phyloP scores from a whole-genome alignment of 2,329 filamentous ascomycete species.

The Calonectria hawksworthii region DNA sequence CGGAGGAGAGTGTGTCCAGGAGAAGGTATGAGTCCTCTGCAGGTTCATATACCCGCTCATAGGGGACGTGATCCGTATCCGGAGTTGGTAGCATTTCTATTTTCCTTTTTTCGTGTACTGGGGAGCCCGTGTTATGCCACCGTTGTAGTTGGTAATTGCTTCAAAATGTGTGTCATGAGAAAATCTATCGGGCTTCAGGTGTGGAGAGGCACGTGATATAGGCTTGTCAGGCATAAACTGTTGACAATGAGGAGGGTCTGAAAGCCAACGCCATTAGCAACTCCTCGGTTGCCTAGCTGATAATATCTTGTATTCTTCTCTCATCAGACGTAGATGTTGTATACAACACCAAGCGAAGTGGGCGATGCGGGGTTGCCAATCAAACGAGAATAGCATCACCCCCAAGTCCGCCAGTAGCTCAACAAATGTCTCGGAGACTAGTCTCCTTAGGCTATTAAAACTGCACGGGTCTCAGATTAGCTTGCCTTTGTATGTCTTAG shows the following conservation, averaged over 20 bases:
- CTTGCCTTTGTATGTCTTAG: neutral
- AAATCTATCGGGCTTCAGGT: slow-evolving; percentile 18
- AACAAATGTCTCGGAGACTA: neutral
- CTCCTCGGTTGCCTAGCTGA: neutral
- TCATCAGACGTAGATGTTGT: neutral
- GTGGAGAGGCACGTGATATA: slow-evolving; percentile 44
- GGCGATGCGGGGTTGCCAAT: neutral
- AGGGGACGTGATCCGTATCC: slow-evolving; percentile 91
- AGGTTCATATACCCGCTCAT: slow-evolving; percentile 92
- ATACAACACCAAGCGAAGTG: neutral
- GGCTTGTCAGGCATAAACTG: neutral
- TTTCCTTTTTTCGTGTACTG: neutral
- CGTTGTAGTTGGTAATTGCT: slow-evolving; percentile 35
- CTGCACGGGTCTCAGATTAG: neutral
- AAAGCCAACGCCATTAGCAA: neutral
- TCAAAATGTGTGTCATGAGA: slow-evolving; percentile 30
- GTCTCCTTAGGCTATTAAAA: too few species aligned
- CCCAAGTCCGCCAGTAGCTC: neutral
- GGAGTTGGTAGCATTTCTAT: slow-evolving; percentile 88
- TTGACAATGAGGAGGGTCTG: neutral
- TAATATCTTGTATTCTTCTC: neutral
- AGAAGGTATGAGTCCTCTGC: slow-evolving; percentile 96
- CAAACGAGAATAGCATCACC: neutral
- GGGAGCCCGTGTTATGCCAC: neutral
- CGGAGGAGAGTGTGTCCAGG: slow-evolving; percentile 87